phyloP scores from a whole-genome alignment of 768 basidiomycete genomes.

The Xanthoconium stramineum region DNA sequence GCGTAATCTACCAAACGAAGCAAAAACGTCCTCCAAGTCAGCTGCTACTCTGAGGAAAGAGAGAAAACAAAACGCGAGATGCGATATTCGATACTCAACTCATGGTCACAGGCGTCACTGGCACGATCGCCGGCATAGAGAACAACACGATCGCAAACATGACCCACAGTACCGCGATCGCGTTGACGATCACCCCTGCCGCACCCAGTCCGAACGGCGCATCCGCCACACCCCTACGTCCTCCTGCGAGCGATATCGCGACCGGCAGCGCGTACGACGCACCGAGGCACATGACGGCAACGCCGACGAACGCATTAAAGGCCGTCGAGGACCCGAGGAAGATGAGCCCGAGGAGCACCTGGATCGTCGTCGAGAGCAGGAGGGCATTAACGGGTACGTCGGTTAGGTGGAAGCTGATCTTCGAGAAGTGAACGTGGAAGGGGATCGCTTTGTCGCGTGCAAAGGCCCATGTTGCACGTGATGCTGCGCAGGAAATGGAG shows the following conservation, averaged over 20 bases:
- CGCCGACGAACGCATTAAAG: slow-evolving; percentile 67
- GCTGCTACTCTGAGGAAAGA: background rate
- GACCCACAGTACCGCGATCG: slow-evolving; percentile 55
- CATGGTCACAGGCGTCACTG: slow-evolving; percentile 51
- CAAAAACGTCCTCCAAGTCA: background rate
- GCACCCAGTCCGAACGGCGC: slow-evolving; percentile 52
- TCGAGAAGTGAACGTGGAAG: slow-evolving; percentile 45
- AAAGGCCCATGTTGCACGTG: slow-evolving; percentile 70
- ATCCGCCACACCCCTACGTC: slow-evolving; percentile 42
- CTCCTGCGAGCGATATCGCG: slow-evolving; percentile 45
- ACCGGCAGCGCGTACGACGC: slow-evolving; percentile 65
- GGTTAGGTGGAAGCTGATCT: slow-evolving; percentile 37
- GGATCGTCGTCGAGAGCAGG: slow-evolving; percentile 54
- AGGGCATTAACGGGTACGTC: slow-evolving; percentile 61
- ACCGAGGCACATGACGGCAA: slow-evolving; percentile 63
- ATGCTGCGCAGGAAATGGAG: slow-evolving; percentile 64
- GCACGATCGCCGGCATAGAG: slow-evolving; percentile 64
- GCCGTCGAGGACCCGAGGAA: slow-evolving; percentile 60
- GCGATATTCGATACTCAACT: slow-evolving; percentile 21
- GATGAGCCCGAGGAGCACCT: slow-evolving; percentile 59
- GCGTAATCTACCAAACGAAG: slow-evolving; percentile 49
- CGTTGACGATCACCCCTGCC: slow-evolving; percentile 46
- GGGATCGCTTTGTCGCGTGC: slow-evolving; percentile 67
- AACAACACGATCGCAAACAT: slow-evolving; percentile 61
- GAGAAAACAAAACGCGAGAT: background rate